Evolutionary conservation across 1,139 yeast genomes (phyloP).

Genomic region (Sugiyamaella castrensis): DNA sequence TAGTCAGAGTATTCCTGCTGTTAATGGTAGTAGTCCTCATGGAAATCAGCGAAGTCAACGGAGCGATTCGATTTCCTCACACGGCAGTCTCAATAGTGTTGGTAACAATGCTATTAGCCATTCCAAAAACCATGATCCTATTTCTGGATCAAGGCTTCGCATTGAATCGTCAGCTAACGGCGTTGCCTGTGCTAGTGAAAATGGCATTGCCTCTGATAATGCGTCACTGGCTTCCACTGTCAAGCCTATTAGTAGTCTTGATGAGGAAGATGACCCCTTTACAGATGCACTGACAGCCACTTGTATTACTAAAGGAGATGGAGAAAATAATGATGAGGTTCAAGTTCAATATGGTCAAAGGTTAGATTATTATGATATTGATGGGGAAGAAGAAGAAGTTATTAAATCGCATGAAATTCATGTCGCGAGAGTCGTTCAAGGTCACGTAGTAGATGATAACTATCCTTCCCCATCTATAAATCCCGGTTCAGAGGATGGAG

Average conservation of each 20-base stretch:
- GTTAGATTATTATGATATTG: conserved; percentile 10
- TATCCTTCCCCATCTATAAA: conserved; percentile 41
- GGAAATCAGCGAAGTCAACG: too few species aligned
- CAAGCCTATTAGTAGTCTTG: conserved; percentile 1
- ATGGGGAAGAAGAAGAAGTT: conserved; percentile 44
- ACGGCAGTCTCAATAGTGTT: too few species aligned
- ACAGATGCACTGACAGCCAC: conserved; percentile 12
- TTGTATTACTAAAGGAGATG: neutral
- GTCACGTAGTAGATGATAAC: conserved; percentile 95
- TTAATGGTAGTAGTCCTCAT: conserved; percentile 7
- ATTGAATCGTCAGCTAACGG: conserved; percentile 4
- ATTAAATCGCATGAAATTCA: conserved; percentile 78
- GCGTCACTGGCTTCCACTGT: neutral
- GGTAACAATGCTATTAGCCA: too few species aligned
- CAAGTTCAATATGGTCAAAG: conserved; percentile 8
- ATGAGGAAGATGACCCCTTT: conserved; percentile 15
- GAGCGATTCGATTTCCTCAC: too few species aligned
- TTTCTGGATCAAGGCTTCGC: conserved; percentile 7
- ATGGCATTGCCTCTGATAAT: neutral
- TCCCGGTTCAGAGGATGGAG: conserved; percentile 15
- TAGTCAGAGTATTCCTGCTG: conserved; percentile 18
- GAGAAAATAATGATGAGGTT: neutral
- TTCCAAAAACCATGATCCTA: conserved; percentile 7
- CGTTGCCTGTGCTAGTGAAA: neutral
- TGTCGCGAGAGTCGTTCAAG: conserved; percentile 93